Evolutionary conservation across 2,329 filamentous ascomycete species (phyloP).

Genomic region (Fusarium tjaetaba): DNA sequence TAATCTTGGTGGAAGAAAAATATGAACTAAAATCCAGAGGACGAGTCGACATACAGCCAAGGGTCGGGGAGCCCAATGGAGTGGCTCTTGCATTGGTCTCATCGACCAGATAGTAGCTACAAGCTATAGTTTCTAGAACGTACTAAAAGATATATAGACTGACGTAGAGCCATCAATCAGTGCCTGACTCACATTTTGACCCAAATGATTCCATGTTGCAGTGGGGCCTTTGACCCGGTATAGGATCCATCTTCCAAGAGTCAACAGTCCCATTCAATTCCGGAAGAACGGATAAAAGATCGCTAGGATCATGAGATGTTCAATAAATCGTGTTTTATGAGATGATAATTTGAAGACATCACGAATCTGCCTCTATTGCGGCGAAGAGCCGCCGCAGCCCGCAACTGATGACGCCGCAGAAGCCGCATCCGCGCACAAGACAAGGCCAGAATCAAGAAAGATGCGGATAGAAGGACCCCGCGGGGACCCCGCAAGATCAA

Average conservation of each 20-base stretch:
- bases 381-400: background rate
- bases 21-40: too few relatives aligned
- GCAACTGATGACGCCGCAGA: background rate
- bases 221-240: background rate
- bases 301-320: background rate
- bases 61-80: background rate
- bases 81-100: fast-evolving
- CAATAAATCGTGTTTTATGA: background rate
- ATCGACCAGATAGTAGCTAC: fast-evolving
- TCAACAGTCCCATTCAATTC: too few relatives aligned
- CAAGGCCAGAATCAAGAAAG: background rate
- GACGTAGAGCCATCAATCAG: fast-evolving
- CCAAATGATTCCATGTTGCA: background rate
- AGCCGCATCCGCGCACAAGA: background rate
- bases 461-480: background rate
- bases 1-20: background rate
- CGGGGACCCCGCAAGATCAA: background rate
- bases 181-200: background rate
- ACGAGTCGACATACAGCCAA: too few relatives aligned
- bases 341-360: background rate
- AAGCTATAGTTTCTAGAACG: fast-evolving
- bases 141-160: background rate
- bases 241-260: background rate
- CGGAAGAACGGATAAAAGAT: background rate
- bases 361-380: background rate